Base-by-base conservation (phyloP, 2,329 filamentous ascomycete genomes). In the Arthrobotrys entomopaga region DNA sequence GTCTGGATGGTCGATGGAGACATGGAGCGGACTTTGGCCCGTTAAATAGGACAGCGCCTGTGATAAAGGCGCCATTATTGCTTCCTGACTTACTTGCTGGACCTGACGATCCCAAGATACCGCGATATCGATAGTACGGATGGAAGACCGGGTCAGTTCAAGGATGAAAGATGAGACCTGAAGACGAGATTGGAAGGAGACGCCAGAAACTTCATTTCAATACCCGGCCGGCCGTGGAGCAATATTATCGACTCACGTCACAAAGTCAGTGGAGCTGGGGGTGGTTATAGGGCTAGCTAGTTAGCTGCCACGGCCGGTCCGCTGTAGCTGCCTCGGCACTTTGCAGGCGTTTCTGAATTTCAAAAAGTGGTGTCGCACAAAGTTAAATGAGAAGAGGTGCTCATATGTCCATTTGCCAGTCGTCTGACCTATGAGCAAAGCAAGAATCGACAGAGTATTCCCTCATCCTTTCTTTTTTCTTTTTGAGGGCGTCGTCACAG, bases 1-100 rank as follows among this genome's bases (percentile, higher is more conserved):
- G n/a, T 52, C 29, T 6, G 38, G 43, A 63, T 73, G 57, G 29
- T 64, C 56, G 61, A 38, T 42, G 56, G 61, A 22, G 29, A 73
- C 69, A 65, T 73, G 40, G 34, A 65, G 59, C 15, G 69, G 69
- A 48, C 20, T 20, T 46, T 73, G 69, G 15, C 56, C 22, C 16
- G 61, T 73, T 73, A 73, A 66, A 73, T 73, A 73, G 19, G 53
- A 50, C 49, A 65, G 48, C 38, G 67, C 60, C 49, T 70, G 65
- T 10, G 11, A 24, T 60, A 70, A 64, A 20, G 58, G 58, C 50
- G 65, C 50, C 65, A 70, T 70, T 42, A 46, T 59, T 59, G 24
- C 19, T 43, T 16, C 16, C 16, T 24, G 7, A 48, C 2, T 58
- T 42, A n/a, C 26, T 42, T 20, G 10, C 15, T 5, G 29, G 42